Evolutionary conservation across 805 yeast genomes (phyloP).

Genomic region (Brettanomyces anomalus): DNA sequence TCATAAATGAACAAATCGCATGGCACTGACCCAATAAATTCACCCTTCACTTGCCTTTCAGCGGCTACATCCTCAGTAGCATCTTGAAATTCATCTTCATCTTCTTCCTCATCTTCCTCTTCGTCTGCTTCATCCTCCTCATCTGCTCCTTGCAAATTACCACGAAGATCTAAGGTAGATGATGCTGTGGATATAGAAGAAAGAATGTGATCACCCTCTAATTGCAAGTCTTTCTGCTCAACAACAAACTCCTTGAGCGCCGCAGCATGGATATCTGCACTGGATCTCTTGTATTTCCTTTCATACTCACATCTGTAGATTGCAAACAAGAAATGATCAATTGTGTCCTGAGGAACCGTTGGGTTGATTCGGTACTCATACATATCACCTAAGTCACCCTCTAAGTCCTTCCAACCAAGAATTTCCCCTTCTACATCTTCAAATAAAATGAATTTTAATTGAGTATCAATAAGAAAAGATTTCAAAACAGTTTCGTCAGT

Average conservation of each 20-base stretch:
- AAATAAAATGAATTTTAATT: conserved; percentile 45
- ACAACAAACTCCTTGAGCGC: conserved; percentile 52
- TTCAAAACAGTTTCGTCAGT: conserved; percentile 51
- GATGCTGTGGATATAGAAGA: conserved; percentile 5
- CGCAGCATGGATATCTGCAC: conserved; percentile 32
- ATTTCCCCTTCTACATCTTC: conserved; percentile 40
- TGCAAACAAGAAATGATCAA: conserved; percentile 53
- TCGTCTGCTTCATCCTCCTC: conserved; percentile 22
- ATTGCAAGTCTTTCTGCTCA: conserved; percentile 19
- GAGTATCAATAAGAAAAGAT: conserved; percentile 56
- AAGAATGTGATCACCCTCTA: conserved; percentile 11
- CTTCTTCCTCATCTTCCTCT: conserved; percentile 23
- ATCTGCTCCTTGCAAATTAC: conserved; percentile 5
- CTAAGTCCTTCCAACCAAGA: conserved; percentile 72
- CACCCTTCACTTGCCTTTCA: conserved; percentile 4
- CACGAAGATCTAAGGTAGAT: background rate
- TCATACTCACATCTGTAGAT: conserved; percentile 69
- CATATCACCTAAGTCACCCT: conserved; percentile 80
- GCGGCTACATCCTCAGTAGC: conserved; percentile 20
- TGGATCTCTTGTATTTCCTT: conserved; percentile 52
- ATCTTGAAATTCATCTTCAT: conserved; percentile 22
- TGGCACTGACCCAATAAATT: conserved; percentile 13
- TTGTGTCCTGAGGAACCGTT: conserved; percentile 43
- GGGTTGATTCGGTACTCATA: conserved; percentile 73
- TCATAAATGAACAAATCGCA: conserved; percentile 49